Percentiles rank a stretch among this genome's conserved stretches.
Conservation (phyloP, 345 rosid genomes). For the Stellera chamaejasme region DNA sequence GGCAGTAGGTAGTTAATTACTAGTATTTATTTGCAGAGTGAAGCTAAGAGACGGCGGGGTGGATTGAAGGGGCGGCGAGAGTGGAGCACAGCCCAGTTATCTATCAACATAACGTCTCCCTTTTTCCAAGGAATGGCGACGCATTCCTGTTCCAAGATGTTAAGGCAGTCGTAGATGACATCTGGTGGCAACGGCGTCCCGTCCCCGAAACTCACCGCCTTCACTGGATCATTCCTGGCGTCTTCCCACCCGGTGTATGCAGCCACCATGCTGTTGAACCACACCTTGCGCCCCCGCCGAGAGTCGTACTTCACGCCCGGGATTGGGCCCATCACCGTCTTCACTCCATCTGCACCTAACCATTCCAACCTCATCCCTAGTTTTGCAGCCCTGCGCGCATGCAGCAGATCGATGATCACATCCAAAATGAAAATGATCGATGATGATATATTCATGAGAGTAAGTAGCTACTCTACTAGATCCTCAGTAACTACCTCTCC, state of each 20-base stretch:
- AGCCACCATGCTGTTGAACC: slow-evolving; percentile 95
- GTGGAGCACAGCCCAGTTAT: slow-evolving; percentile 87
- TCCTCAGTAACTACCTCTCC: slow-evolving; percentile 33
- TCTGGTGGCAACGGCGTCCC: slow-evolving; percentile 60
- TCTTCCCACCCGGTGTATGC: slow-evolving; percentile 89
- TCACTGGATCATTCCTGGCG: slow-evolving; percentile 56
- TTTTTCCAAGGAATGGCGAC: slow-evolving; percentile 79
- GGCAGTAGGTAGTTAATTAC: too few species aligned
- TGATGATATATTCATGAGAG: too few species aligned
- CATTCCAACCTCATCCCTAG: slow-evolving; percentile 82
- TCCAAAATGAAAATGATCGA: not conserved
- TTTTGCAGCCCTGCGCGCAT: slow-evolving; percentile 70
- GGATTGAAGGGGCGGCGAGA: slow-evolving; percentile 59
- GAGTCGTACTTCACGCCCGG: slow-evolving; percentile 64
- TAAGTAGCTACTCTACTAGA: not conserved
- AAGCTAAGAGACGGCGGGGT: slow-evolving; percentile 80
- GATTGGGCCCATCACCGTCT: slow-evolving; percentile 79
- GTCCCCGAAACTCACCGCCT: slow-evolving; percentile 68
- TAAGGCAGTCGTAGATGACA: slow-evolving; percentile 48
- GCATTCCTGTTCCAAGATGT: slow-evolving; percentile 70
- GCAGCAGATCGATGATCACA: not conserved
- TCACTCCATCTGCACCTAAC: slow-evolving; percentile 53
- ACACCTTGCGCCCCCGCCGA: slow-evolving; percentile 59
- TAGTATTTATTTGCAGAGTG: slow-evolving; percentile 74
- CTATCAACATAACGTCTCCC: slow-evolving; percentile 70